Conservation (phyloP, 2,329 filamentous ascomycete genomes). For the Chaetomiaceae sp. region DNA sequence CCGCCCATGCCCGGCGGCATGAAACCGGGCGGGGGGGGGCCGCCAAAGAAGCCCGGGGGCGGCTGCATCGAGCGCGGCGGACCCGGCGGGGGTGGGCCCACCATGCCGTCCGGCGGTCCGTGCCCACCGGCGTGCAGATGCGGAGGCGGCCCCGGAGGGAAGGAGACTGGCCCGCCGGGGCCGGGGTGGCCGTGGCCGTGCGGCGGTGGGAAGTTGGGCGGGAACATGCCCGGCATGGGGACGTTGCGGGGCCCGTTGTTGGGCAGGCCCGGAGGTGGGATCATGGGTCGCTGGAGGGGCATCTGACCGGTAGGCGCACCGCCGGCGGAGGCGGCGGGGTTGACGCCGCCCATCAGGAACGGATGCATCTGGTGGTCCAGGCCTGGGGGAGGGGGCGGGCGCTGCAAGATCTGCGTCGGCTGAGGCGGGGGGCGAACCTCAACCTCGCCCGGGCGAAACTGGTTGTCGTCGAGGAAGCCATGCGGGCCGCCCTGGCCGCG, state of each 20-base stretch:
- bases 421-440: constrained; percentile 39
- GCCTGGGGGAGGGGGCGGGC: constrained; percentile 54
- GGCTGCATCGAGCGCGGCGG: constrained; percentile 41
- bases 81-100: constrained; percentile 23
- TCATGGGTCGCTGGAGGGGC: constrained; percentile 45
- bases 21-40: constrained; percentile 44
- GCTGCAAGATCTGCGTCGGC: constrained; percentile 56
- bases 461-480: constrained; percentile 47
- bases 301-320: constrained; percentile 33
- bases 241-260: constrained; percentile 37
- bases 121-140: constrained; percentile 20
- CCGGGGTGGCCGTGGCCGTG: constrained; percentile 45
- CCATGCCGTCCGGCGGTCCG: constrained; percentile 48
- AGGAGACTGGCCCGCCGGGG: constrained; percentile 8
- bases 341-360: constrained; percentile 40
- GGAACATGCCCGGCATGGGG: constrained; percentile 54
- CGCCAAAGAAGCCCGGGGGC: constrained; percentile 53
- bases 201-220: constrained; percentile 52
- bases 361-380: constrained; percentile 54
- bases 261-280: constrained; percentile 52
- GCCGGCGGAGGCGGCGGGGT: constrained; percentile 22
- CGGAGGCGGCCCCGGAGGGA: constrained; percentile 14
- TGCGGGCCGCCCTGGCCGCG: constrained; percentile 43
- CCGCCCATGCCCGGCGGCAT: constrained; percentile 50
- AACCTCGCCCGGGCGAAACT: constrained; percentile 43